Evolutionary conservation across 164 flowering plant species (phyloP), one percentile per base, ranked within the genome.

Genomic region (Nymphaea thermarum): DNA sequence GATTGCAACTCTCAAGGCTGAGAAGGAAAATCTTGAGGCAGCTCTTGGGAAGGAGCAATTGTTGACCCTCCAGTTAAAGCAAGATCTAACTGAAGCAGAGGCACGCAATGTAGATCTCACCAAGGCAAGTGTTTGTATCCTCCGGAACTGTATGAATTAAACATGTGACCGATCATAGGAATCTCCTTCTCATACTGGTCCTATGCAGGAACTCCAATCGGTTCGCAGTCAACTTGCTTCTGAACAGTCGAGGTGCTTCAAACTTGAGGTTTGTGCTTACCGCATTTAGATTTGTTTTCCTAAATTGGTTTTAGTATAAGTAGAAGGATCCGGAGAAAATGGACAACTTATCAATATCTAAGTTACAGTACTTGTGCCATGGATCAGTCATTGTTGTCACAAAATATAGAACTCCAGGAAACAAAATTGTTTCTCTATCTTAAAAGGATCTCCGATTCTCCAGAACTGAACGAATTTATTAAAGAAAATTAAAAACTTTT

Each of bases 211-310:
- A 79, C 99, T 95, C 65, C 98, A 95, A 75, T 89, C 99, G 66
- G 89, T 95, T 11, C 93, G 98, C 65, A 83, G 91, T 66, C 98
- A 86, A 72, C 99, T 95, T 77, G 94, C 90, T 69, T 78, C 92
- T 66, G 99, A 95, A 82, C 99, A 95, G 76, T 95, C 99, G 1
- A 85, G 99, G 76, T 88, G 99, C 78, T 95, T 95, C 78, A 95
- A 95, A 79, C 89, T 92, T 64, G 99, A 92, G 99, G 99, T 91
- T 71, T 61, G 68, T 67, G 44, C 67, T 68, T 57, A 10, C 14
- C 14, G 36, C 57, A 51, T 51, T 51, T 51, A 51, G 8, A 51
- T 10, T 2, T 51, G 57, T 51, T 51, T 51, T 0, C 14, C 57
- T 45, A 45, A 45, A 5, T 45, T 45, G 10, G 10, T 5, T 45